These are phyloP conservation scores for Hirschioporus abietinus DNA, from an alignment of 768 basidiomycete genomes.

Conservation along the genomic window DNA sequence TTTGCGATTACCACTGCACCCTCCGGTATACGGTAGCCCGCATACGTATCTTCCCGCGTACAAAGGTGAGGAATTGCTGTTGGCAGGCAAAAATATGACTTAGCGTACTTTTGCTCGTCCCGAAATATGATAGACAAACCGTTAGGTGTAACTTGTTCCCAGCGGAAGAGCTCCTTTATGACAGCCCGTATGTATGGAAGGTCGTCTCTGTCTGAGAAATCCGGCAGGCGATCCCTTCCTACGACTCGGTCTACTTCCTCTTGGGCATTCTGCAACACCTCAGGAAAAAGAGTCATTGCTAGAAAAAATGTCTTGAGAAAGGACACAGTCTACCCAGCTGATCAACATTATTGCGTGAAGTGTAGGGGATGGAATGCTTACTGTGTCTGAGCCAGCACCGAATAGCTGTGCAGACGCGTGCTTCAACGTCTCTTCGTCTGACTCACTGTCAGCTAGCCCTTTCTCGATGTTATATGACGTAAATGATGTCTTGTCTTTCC, in stretches of 20 bases:
- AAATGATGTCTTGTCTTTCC: slow-evolving; percentile 27
- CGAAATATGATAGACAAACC: neutral
- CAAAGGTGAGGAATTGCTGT: slow-evolving; percentile 7
- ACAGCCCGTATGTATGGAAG: slow-evolving; percentile 23
- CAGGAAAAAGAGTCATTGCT: slow-evolving; percentile 25
- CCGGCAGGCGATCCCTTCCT: slow-evolving; percentile 22
- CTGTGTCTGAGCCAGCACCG: neutral
- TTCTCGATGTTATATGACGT: slow-evolving; percentile 23
- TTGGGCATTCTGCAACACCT: slow-evolving; percentile 22
- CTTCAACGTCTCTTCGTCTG: slow-evolving; percentile 6
- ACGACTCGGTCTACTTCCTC: slow-evolving; percentile 23
- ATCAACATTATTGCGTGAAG: neutral
- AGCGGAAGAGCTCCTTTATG: slow-evolving; percentile 18
- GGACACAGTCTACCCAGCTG: slow-evolving; percentile 16
- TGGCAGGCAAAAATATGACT: neutral
- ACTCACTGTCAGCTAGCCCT: slow-evolving; percentile 5
- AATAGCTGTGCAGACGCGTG: neutral
- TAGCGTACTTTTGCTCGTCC: neutral
- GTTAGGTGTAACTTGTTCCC: neutral
- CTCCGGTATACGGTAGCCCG: slow-evolving; percentile 11
- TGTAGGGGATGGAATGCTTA: neutral
- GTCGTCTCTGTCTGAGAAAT: slow-evolving; percentile 15
- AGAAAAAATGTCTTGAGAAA: slow-evolving; percentile 25
- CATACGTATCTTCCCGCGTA: slow-evolving; percentile 8
- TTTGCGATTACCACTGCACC: slow-evolving; percentile 8